A percentile compares a stretch with the other conserved stretches of the same genome.
phyloP scores from a whole-genome alignment of 1,284 basidiomycete species.

The Puccinia hordei region DNA sequence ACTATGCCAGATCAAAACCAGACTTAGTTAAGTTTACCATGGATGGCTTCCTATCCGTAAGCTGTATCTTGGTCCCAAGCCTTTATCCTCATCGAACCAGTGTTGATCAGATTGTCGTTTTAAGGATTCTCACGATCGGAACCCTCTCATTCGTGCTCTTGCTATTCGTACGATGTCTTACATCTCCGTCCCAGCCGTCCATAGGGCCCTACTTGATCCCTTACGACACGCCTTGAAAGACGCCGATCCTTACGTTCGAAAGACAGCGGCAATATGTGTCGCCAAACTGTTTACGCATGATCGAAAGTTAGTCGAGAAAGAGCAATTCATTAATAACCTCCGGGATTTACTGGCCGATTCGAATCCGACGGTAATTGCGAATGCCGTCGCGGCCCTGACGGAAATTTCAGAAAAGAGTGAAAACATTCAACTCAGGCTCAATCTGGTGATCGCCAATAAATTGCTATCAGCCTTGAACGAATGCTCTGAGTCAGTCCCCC shows the following conservation, averaged over 20 bases:
- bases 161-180: slow-evolving; percentile 96
- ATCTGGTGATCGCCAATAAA: slow-evolving; percentile 78
- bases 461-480: slow-evolving; percentile 79
- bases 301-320: slow-evolving; percentile 77
- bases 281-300: slow-evolving; percentile 87
- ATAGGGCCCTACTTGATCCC: slow-evolving; percentile 77
- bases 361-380: slow-evolving; percentile 91
- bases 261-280: slow-evolving; percentile 88
- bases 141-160: slow-evolving; percentile 85
- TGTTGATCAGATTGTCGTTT: neutral
- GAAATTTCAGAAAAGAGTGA: slow-evolving; percentile 89
- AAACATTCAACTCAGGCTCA: slow-evolving; percentile 78
- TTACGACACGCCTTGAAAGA: slow-evolving; percentile 84
- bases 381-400: slow-evolving; percentile 88
- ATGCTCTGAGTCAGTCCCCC: slow-evolving; percentile 77
- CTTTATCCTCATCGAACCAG: neutral
- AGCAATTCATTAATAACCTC: slow-evolving; percentile 79
- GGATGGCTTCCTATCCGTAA: slow-evolving; percentile 81
- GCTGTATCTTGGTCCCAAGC: slow-evolving; percentile 50
- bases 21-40: slow-evolving; percentile 86
- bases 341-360: slow-evolving; percentile 85
- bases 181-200: slow-evolving; percentile 79
- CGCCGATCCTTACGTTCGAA: slow-evolving; percentile 89
- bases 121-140: slow-evolving; percentile 86
- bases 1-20: slow-evolving; percentile 83